Conservation (phyloP, 495 filamentous ascomycete species). For the Penicillium cinerascens region DNA sequence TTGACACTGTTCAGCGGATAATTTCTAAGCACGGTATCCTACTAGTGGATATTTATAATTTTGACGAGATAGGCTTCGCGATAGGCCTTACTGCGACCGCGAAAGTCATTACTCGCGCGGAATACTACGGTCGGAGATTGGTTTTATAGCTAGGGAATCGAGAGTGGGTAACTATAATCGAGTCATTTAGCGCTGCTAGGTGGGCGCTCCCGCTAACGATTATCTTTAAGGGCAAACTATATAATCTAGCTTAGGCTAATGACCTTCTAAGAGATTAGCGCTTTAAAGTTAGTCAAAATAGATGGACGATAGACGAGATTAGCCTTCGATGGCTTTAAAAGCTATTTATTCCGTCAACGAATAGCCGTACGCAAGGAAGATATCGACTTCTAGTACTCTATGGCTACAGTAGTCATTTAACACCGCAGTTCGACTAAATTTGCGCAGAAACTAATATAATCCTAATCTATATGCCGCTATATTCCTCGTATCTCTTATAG, state of each 20-base stretch:
- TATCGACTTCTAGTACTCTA: conserved; percentile 28
- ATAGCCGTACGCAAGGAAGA: not conserved
- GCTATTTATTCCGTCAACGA: conserved; percentile 14
- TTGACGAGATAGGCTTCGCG: conserved; percentile 43
- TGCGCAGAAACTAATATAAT: conserved; percentile 20
- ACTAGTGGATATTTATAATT: conserved; percentile 4
- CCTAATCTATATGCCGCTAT: conserved; percentile 19
- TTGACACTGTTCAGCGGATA: not conserved
- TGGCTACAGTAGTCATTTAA: conserved; percentile 23
- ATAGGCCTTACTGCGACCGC: conserved; percentile 32
- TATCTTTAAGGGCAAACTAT: conserved; percentile 26
- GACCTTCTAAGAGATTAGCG: conserved; percentile 24
- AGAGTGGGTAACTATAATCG: conserved; percentile 26
- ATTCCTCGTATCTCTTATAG: conserved; percentile 26
- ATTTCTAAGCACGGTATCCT: not conserved
- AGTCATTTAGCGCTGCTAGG: conserved; percentile 24
- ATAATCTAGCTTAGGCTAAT: conserved; percentile 19
- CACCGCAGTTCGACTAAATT: conserved; percentile 19
- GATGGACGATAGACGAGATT: conserved; percentile 32
- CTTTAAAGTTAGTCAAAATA: conserved; percentile 26
- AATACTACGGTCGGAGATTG: conserved; percentile 19
- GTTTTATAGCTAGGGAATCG: conserved; percentile 22
- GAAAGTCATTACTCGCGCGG: conserved; percentile 29
- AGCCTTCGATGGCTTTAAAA: conserved; percentile 14
- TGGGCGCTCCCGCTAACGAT: conserved; percentile 24